These are phyloP conservation scores for Ceratocystis smalleyi DNA, from an alignment of 2,329 filamentous ascomycete species.

Conservation along the genomic window DNA sequence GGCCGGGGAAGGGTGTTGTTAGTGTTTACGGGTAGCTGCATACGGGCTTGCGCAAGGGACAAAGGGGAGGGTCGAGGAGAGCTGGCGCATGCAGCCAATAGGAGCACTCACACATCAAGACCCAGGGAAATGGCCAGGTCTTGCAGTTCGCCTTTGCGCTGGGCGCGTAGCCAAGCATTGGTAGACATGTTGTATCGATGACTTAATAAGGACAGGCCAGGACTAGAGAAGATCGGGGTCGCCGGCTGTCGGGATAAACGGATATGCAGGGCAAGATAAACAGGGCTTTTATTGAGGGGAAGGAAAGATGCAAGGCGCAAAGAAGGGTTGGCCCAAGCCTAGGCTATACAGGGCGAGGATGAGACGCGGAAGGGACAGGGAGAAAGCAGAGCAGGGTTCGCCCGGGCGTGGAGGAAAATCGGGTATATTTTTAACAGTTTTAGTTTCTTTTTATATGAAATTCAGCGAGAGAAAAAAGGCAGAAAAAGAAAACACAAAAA, in stretches of 20 bases:
- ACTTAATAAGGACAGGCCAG: neutral
- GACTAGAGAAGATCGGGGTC: neutral
- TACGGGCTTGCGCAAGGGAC: neutral
- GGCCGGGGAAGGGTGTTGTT: neutral
- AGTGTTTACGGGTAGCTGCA: neutral
- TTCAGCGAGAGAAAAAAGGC: slow-evolving; percentile 7
- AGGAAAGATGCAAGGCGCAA: slow-evolving; percentile 7
- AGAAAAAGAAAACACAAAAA: neutral
- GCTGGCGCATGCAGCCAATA: neutral
- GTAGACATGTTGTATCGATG: slow-evolving; percentile 36
- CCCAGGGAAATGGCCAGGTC: slow-evolving; percentile 58
- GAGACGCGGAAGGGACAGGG: neutral
- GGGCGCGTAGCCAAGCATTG: slow-evolving; percentile 60
- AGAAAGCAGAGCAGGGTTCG: neutral
- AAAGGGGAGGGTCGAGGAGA: neutral
- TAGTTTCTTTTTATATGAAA: neutral
- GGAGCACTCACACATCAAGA: slow-evolving; percentile 50
- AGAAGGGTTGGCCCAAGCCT: neutral
- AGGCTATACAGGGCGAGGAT: neutral
- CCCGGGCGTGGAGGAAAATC: neutral
- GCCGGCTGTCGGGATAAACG: slow-evolving; percentile 1
- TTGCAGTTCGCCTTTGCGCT: slow-evolving; percentile 67
- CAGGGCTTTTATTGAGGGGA: neutral
- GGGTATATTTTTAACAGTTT: neutral
- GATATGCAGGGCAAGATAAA: neutral